Evolutionary conservation across 805 yeast species (phyloP).

Genomic region (Scheffersomyces stipitis): DNA sequence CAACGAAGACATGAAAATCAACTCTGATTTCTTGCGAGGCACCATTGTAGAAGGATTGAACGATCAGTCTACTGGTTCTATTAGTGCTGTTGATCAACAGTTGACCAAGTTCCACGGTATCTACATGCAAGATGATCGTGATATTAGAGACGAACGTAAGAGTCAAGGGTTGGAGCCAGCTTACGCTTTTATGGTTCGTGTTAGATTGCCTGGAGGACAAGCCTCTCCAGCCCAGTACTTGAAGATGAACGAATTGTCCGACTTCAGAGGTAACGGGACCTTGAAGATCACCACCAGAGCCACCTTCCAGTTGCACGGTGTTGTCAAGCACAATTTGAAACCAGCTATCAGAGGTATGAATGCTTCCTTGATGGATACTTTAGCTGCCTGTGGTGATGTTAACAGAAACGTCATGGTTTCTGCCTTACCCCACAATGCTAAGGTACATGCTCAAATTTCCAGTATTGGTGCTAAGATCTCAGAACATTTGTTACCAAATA

Average conservation of each 20-base stretch:
- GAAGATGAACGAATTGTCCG: constrained; percentile 76
- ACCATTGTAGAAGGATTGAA: constrained; percentile 83
- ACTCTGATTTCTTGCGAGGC: constrained; percentile 86
- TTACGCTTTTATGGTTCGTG: constrained; percentile 95
- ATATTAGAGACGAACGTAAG: constrained; percentile 88
- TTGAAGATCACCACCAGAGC: constrained; percentile 95
- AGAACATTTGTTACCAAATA: constrained; percentile 80
- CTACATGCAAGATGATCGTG: constrained; percentile 98
- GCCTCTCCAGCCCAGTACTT: constrained; percentile 90
- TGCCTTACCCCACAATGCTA: constrained; percentile 84
- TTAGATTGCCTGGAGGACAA: constrained; percentile 90
- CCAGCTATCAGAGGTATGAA: constrained; percentile 93
- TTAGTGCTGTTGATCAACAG: constrained; percentile 88
- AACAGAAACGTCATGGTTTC: constrained; percentile 93
- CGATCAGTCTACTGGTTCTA: constrained; percentile 87
- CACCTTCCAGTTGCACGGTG: constrained; percentile 94
- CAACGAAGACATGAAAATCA: constrained; percentile 92
- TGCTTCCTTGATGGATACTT: constrained; percentile 84
- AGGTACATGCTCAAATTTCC: constrained; percentile 74
- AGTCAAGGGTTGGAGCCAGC: constrained; percentile 93
- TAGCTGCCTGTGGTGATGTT: constrained; percentile 98
- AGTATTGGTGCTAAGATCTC: constrained; percentile 64
- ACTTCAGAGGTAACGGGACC: constrained; percentile 86
- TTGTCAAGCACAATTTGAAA: constrained; percentile 84
- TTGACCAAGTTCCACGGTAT: constrained; percentile 97